These are phyloP conservation scores for Phytophthora tentaculata DNA, from an alignment of 352 stramenopile species.

Conservation along the genomic window DNA sequence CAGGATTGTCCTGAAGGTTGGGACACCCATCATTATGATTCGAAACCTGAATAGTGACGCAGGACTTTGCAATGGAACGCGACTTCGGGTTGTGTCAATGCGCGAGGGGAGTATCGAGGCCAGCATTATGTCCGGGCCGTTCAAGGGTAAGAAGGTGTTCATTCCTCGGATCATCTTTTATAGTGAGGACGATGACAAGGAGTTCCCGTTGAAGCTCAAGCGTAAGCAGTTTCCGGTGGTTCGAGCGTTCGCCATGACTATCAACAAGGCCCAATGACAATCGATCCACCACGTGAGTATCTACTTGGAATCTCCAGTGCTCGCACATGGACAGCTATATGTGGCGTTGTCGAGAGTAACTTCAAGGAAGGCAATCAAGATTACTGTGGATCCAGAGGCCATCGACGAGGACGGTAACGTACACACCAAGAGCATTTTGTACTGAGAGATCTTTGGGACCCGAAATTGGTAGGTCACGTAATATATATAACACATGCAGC, in stretches of 20 bases:
- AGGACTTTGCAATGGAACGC: background rate
- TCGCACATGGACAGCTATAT: background rate
- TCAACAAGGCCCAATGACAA: slow-evolving; percentile 1
- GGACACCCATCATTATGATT: background rate
- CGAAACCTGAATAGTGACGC: background rate
- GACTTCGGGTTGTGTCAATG: background rate
- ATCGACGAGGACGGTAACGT: too few species aligned
- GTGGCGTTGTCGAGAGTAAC: background rate
- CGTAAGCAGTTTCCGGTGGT: slow-evolving; percentile 1
- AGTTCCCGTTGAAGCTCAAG: background rate
- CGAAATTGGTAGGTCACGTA: too few species aligned
- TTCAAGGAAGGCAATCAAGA: too few species aligned
- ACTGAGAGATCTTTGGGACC: too few species aligned
- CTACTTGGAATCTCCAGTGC: background rate
- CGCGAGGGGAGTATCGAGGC: too few species aligned
- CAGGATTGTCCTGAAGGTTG: background rate
- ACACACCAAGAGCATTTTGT: too few species aligned
- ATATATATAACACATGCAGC: too few species aligned
- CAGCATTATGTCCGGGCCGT: too few species aligned
- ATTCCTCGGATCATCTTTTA: too few species aligned
- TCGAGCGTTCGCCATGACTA: background rate
- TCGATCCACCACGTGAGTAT: background rate
- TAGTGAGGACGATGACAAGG: too few species aligned
- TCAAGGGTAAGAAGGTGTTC: too few species aligned
- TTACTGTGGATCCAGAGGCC: too few species aligned